Percentiles rank a stretch among this genome's conserved stretches.
These are phyloP conservation scores for Ganoderma boninense DNA, from an alignment of 1,284 basidiomycete genomes.

Conservation along the genomic window DNA sequence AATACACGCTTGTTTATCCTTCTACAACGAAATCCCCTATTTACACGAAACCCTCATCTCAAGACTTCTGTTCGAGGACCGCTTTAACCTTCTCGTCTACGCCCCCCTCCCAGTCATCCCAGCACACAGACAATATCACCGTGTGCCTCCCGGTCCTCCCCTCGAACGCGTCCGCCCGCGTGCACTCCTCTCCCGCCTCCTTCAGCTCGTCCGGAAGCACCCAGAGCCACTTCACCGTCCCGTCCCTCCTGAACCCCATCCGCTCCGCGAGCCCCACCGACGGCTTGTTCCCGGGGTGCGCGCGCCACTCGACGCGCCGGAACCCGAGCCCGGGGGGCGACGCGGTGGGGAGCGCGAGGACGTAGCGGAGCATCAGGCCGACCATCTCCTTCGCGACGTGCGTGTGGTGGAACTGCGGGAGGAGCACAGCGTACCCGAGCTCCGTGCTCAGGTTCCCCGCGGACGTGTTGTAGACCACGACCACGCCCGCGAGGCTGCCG, in stretches of 20 bases:
- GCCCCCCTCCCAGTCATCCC: slow-evolving; percentile 71
- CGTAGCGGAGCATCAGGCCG: slow-evolving; percentile 64
- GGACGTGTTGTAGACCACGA: slow-evolving; percentile 38
- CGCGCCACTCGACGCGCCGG: slow-evolving; percentile 70
- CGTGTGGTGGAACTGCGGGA: slow-evolving; percentile 70
- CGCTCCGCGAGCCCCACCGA: slow-evolving; percentile 63
- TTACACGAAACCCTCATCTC: background rate
- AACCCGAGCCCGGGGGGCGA: slow-evolving; percentile 58
- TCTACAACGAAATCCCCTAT: too few species aligned
- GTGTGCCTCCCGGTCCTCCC: slow-evolving; percentile 55
- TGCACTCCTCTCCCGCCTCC: slow-evolving; percentile 25
- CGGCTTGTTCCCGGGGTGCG: slow-evolving; percentile 58
- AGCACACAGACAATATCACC: slow-evolving; percentile 58
- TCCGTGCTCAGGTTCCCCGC: slow-evolving; percentile 54
- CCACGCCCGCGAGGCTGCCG: slow-evolving; percentile 38
- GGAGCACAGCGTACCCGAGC: slow-evolving; percentile 59
- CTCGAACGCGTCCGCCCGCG: slow-evolving; percentile 49
- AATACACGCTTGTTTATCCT: too few species aligned
- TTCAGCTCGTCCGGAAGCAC: slow-evolving; percentile 45
- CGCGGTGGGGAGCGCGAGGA: slow-evolving; percentile 56
- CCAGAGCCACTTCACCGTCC: slow-evolving; percentile 58
- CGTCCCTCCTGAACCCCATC: slow-evolving; percentile 71
- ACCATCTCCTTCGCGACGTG: slow-evolving; percentile 71
- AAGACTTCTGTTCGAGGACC: slow-evolving; percentile 5
- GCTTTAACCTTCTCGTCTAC: slow-evolving; percentile 51